Conservation (phyloP, 108 stramenopile genomes). For the Cyclotella atomus region DNA sequence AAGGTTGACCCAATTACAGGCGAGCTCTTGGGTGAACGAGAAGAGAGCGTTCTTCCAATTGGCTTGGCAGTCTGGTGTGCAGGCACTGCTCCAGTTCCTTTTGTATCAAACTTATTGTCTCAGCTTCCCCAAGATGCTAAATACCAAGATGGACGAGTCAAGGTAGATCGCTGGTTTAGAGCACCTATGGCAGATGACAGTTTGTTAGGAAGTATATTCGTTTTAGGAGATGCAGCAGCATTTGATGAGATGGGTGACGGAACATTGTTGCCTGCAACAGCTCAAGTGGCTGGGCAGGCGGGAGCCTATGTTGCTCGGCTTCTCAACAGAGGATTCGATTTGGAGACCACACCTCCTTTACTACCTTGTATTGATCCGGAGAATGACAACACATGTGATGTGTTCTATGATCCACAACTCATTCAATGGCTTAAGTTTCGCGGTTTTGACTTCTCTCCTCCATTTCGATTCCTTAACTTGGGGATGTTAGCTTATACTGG, state of each 20-base stretch:
- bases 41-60: slow-evolving; percentile 38
- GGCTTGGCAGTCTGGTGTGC: slow-evolving; percentile 66
- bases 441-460: slow-evolving; percentile 52
- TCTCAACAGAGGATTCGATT: slow-evolving; percentile 59
- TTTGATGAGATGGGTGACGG: slow-evolving; percentile 13
- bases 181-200: slow-evolving; percentile 34
- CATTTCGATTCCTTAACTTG: slow-evolving; percentile 67
- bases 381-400: slow-evolving; percentile 10
- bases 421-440: slow-evolving; percentile 54
- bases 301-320: slow-evolving; percentile 71
- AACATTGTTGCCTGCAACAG: slow-evolving; percentile 62
- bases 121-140: slow-evolving; percentile 50
- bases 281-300: slow-evolving; percentile 80
- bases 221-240: slow-evolving; percentile 72
- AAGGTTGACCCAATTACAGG: slow-evolving; percentile 21
- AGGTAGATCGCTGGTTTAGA: slow-evolving; percentile 66
- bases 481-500: slow-evolving; percentile 72
- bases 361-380: slow-evolving; percentile 3
- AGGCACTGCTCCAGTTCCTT: slow-evolving; percentile 61
- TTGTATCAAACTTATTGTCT: slow-evolving; percentile 47
- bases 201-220: slow-evolving; percentile 52
- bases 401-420: slow-evolving; percentile 19
- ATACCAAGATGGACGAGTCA: slow-evolving; percentile 48
- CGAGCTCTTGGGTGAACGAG: slow-evolving; percentile 2
- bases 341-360: slow-evolving; percentile 44